Conservation (phyloP, 73 alveolate species). For the Paramecium biaurelia region DNA sequence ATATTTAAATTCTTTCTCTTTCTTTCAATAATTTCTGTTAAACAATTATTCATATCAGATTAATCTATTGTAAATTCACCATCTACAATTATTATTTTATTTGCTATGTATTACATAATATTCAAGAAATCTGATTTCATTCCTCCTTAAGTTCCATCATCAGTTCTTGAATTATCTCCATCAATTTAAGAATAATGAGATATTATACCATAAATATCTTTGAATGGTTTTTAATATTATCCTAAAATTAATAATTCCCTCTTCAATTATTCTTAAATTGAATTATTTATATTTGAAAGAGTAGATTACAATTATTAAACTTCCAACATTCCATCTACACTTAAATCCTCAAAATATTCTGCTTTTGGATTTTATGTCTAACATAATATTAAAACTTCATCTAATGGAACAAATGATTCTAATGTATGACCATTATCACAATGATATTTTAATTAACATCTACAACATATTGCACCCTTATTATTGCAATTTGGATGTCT, state of each 20-base stretch:
- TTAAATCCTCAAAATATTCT: neutral
- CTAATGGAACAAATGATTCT: conserved; percentile 48
- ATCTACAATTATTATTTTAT: neutral
- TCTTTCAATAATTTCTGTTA: neutral
- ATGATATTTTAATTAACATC: conserved; percentile 40
- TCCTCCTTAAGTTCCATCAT: neutral
- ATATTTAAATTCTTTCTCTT: neutral
- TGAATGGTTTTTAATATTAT: neutral
- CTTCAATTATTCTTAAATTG: conserved; percentile 3
- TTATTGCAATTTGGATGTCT: neutral
- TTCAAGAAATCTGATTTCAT: neutral
- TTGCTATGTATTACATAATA: neutral
- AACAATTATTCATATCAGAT: neutral
- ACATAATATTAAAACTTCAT: conserved; percentile 24
- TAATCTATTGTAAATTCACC: conserved; percentile 4
- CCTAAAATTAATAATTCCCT: neutral
- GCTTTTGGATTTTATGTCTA: conserved; percentile 5
- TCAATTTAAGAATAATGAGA: neutral
- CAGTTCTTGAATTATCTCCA: neutral
- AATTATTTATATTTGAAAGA: neutral
- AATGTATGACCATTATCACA: conserved; percentile 43
- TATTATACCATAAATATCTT: neutral
- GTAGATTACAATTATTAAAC: neutral
- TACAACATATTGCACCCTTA: conserved; percentile 52
- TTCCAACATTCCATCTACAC: neutral